A percentile compares a stretch with the other conserved stretches of the same genome.
These are phyloP conservation scores for Pulveroboletus sp. DNA, from an alignment of 768 basidiomycete genomes.

Conservation along the genomic window DNA sequence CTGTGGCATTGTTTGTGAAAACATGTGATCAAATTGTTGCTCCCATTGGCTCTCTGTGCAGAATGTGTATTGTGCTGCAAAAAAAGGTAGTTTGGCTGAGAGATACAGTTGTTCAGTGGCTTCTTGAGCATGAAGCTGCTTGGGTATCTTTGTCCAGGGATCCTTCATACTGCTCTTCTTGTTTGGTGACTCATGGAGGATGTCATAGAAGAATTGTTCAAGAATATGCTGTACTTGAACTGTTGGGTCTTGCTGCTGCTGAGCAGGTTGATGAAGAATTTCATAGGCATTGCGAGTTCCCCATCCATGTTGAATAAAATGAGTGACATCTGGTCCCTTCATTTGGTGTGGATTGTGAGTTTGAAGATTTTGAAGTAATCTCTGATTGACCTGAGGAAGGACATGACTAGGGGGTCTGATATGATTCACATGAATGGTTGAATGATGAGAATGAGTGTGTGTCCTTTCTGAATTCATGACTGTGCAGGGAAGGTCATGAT, in stretches of 20 bases:
- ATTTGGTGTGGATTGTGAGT: too few species aligned
- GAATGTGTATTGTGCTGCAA: not conserved
- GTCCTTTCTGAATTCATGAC: too few species aligned
- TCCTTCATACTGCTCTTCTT: not conserved
- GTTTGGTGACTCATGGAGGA: not conserved
- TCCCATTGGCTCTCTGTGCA: not conserved
- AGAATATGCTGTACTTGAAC: not conserved
- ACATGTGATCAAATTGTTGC: not conserved
- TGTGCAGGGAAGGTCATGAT: too few species aligned
- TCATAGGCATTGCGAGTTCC: not conserved
- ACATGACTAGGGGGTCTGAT: too few species aligned
- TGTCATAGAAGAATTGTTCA: constrained; percentile 4
- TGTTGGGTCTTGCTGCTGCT: too few species aligned
- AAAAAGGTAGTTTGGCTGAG: not conserved
- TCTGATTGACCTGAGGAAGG: too few species aligned
- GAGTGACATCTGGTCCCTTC: too few species aligned
- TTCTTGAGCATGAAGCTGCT: not conserved
- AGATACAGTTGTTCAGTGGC: not conserved
- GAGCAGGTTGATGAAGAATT: not conserved
- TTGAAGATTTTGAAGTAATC: too few species aligned
- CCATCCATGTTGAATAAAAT: too few species aligned
- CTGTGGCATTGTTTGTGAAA: not conserved
- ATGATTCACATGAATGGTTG: too few species aligned
- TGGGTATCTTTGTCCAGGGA: constrained; percentile 2
- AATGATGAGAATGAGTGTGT: too few species aligned